Percentiles rank a stretch among this genome's conserved stretches.
Evolutionary conservation across 306 rosid genomes (phyloP).

Genomic region (Prunus campanulata): DNA sequence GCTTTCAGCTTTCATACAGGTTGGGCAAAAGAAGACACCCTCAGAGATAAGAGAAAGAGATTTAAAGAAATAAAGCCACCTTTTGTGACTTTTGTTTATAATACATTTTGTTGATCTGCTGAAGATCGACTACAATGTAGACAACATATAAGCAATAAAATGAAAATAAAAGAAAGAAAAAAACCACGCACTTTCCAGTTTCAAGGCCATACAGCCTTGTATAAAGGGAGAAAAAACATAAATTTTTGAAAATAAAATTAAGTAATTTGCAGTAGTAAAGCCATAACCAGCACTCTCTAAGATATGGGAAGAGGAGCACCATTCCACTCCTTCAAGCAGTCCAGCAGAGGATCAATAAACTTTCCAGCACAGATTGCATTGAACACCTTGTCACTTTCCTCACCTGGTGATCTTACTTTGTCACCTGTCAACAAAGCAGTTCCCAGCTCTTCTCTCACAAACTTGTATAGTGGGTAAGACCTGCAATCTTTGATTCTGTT

Average conservation of each 20-base stretch:
- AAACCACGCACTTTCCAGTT: background rate
- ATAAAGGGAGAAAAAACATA: background rate
- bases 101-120: background rate
- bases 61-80: background rate
- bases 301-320: constrained; percentile 85
- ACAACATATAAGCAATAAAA: constrained; percentile 1
- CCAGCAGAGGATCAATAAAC: constrained; percentile 72
- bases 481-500: constrained; percentile 72
- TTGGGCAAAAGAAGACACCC: too few species aligned
- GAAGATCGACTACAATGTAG: background rate
- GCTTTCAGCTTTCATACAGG: background rate
- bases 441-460: constrained; percentile 67
- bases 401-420: constrained; percentile 74
- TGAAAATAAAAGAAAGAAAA: background rate
- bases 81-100: background rate
- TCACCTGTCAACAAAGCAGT: constrained; percentile 76
- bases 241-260: background rate
- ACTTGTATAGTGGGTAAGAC: constrained; percentile 77
- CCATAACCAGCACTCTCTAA: constrained; percentile 8
- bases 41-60: background rate
- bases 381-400: constrained; percentile 81
- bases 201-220: constrained; percentile 14
- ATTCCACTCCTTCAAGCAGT: constrained; percentile 81
- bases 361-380: constrained; percentile 63
- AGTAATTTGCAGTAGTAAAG: background rate